Evolutionary conservation across 2,329 filamentous ascomycete species (phyloP).

Genomic region (Exophiala mesophila): DNA sequence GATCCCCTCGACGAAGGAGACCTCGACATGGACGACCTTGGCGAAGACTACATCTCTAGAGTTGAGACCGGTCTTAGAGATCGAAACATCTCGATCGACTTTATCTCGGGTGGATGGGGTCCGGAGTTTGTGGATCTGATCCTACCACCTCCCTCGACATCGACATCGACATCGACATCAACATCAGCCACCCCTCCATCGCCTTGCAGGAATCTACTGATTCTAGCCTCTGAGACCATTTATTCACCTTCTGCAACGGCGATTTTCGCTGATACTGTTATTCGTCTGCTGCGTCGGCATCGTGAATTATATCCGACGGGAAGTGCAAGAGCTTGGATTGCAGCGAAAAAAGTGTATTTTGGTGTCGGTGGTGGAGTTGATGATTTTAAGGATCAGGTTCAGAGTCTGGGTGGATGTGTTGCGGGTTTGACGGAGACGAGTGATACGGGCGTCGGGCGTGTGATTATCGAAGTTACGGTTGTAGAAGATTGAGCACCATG

Average conservation of each 20-base stretch:
- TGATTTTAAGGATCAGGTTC: constrained; percentile 44
- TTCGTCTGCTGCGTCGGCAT: constrained; percentile 43
- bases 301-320: constrained; percentile 1
- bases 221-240: constrained; percentile 62
- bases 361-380: constrained; percentile 62
- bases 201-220: constrained; percentile 28
- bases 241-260: constrained; percentile 53
- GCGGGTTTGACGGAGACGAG: constrained; percentile 33
- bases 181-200: not conserved
- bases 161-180: not conserved
- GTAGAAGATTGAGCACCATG: too few species aligned
- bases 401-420: constrained; percentile 18
- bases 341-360: constrained; percentile 63
- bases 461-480: constrained; percentile 36
- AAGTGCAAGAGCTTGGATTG: constrained; percentile 49
- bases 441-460: constrained; percentile 41
- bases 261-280: constrained; percentile 53
- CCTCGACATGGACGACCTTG: constrained; percentile 19
- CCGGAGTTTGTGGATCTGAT: constrained; percentile 43
- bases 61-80: constrained; percentile 43
- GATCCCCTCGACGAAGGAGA: constrained; percentile 38
- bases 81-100: constrained; percentile 45
- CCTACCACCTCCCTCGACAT: constrained; percentile 21
- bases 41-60: constrained; percentile 45
- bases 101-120: constrained; percentile 59